Conservation (phyloP, 176 grass and related monocot genomes). For the Hyparrhenia diplandra region DNA sequence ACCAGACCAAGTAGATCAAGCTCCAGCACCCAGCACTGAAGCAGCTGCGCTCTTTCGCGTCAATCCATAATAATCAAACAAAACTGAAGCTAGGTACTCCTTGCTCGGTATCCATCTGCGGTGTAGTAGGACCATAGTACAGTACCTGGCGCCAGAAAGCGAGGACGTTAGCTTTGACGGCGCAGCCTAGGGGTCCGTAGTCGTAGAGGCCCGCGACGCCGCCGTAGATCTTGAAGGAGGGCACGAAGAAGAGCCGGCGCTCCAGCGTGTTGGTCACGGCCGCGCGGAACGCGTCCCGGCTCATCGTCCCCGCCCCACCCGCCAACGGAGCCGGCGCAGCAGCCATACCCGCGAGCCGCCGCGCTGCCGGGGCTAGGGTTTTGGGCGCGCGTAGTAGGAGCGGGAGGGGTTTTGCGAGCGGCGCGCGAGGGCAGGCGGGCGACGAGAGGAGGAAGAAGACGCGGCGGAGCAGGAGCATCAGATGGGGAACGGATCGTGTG, state of each 20-base stretch:
- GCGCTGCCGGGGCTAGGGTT: conserved; percentile 9
- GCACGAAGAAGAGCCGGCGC: conserved; percentile 78
- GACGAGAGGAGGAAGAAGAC: conserved; percentile 15
- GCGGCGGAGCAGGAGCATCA: conserved; percentile 28
- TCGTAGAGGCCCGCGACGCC: conserved; percentile 92
- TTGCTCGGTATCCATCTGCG: background rate
- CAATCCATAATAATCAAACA: background rate
- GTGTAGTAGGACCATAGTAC: conserved; percentile 18
- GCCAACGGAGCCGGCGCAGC: background rate
- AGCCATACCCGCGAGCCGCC: conserved; percentile 17
- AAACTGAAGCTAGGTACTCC: background rate
- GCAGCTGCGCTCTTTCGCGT: background rate
- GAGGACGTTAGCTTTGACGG: conserved; percentile 84
- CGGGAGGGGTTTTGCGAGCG: conserved; percentile 39
- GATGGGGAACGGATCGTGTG: background rate
- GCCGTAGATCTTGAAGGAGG: conserved; percentile 94
- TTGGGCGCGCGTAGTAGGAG: background rate
- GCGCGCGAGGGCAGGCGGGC: conserved; percentile 26
- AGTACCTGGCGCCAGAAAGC: conserved; percentile 85
- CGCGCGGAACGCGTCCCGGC: conserved; percentile 69
- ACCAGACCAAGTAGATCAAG: background rate
- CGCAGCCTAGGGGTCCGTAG: conserved; percentile 76
- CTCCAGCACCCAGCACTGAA: background rate
- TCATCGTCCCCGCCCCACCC: background rate
- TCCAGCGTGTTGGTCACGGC: conserved; percentile 81